Evolutionary conservation across 176 grass and related monocot genomes (phyloP).

Genomic region (Oryza glumipatula): DNA sequence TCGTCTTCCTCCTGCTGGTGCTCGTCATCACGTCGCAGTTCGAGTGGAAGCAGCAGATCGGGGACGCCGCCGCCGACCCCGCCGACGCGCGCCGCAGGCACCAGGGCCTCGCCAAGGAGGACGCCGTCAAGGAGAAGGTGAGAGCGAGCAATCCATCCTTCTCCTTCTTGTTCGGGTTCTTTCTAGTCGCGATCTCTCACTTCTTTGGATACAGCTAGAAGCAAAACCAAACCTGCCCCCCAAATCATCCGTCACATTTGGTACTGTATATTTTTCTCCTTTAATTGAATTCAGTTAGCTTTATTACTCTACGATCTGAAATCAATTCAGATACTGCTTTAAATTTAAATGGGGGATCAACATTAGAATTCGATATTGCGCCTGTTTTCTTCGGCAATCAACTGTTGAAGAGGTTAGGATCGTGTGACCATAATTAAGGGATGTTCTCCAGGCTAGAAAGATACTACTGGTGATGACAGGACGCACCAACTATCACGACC

Average conservation of each 20-base stretch:
- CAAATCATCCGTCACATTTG: background rate
- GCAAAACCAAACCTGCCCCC: background rate
- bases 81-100: slow-evolving; percentile 36
- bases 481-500: background rate
- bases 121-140: slow-evolving; percentile 77
- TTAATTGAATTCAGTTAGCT: slow-evolving; percentile 8
- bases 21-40: slow-evolving; percentile 75
- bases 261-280: background rate
- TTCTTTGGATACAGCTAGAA: background rate
- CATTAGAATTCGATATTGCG: background rate
- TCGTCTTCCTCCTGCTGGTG: slow-evolving; percentile 62
- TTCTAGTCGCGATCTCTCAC: background rate
- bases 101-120: slow-evolving; percentile 56
- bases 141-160: background rate
- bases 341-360: background rate
- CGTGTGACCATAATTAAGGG: background rate
- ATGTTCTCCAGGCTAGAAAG: slow-evolving; percentile 6
- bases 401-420: background rate
- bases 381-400: background rate
- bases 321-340: background rate
- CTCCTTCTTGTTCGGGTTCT: background rate
- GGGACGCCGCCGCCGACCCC: slow-evolving; percentile 56
- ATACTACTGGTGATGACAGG: background rate
- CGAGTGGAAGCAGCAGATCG: slow-evolving; percentile 79
- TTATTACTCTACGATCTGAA: background rate